Percentiles rank a stretch among this genome's conserved stretches.
phyloP scores from a whole-genome alignment of 495 filamentous ascomycete species.

The Penicillium steckii region DNA sequence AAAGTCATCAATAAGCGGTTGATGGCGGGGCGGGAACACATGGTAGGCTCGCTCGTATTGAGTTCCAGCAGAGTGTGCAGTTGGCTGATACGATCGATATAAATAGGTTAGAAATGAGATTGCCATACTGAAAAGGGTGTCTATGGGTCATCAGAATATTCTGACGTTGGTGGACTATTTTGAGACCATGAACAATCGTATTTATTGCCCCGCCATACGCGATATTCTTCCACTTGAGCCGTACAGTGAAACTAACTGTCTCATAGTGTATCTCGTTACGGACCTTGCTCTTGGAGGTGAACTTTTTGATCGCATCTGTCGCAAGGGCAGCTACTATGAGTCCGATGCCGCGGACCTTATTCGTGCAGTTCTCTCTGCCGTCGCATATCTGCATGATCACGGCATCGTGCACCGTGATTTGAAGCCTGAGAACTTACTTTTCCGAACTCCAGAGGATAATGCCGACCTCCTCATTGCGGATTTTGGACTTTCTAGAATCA shows the following conservation, averaged over 20 bases:
- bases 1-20: conserved; percentile 99
- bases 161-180: conserved; percentile 98
- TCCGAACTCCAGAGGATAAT: conserved; percentile 57
- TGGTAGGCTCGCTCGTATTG: conserved; percentile 57
- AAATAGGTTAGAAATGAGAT: conserved; percentile 94
- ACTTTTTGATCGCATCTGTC: conserved; percentile 96
- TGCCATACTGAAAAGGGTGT: conserved; percentile 91
- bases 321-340: conserved; percentile 97
- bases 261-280: conserved; percentile 86
- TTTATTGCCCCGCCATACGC: conserved; percentile 12
- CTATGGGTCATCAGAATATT: conserved; percentile 98
- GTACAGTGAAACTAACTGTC: conserved; percentile 2
- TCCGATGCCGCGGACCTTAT: conserved; percentile 94
- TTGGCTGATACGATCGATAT: background rate
- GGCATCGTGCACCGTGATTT: conserved; percentile 93
- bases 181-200: conserved; percentile 97
- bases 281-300: conserved; percentile 96
- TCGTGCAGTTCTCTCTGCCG: conserved; percentile 91
- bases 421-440: conserved; percentile 56
- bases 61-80: background rate
- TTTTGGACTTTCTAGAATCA: conserved; percentile 90
- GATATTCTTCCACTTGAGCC: background rate
- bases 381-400: conserved; percentile 97
- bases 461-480: conserved; percentile 87
- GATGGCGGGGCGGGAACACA: conserved; percentile 97